Conservation (phyloP, 495 filamentous ascomycete species). For the Immersiella caudata region DNA sequence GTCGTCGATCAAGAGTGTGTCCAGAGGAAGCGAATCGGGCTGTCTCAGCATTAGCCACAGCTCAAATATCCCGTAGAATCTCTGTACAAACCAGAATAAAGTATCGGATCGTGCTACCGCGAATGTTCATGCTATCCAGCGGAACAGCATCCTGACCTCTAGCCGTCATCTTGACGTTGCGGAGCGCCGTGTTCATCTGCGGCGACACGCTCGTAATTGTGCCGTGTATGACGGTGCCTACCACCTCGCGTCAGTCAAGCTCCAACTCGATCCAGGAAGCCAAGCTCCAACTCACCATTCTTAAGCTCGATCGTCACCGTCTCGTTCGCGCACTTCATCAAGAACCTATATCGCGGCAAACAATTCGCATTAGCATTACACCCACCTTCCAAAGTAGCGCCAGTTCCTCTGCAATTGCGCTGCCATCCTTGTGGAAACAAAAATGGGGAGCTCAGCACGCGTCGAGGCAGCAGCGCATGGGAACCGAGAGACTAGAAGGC, state of each 20-base stretch:
- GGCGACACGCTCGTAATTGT: slow-evolving; percentile 94
- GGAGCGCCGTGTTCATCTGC: slow-evolving; percentile 94
- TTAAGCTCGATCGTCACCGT: slow-evolving; percentile 97
- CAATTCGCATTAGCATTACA: background rate
- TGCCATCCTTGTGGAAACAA: slow-evolving; percentile 30
- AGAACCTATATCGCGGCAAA: slow-evolving; percentile 62
- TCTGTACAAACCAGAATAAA: slow-evolving; percentile 49
- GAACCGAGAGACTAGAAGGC: background rate
- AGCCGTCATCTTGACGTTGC: slow-evolving; percentile 91
- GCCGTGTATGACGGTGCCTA: slow-evolving; percentile 92
- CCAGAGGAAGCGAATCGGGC: slow-evolving; percentile 89
- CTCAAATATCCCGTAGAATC: slow-evolving; percentile 53
- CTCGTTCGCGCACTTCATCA: slow-evolving; percentile 99
- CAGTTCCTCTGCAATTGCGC: slow-evolving; percentile 9
- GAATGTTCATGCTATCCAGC: slow-evolving; percentile 94
- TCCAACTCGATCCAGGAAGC: background rate
- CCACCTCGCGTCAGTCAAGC: background rate
- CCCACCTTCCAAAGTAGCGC: background rate
- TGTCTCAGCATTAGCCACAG: background rate
- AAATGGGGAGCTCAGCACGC: slow-evolving; percentile 40
- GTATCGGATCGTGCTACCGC: slow-evolving; percentile 90
- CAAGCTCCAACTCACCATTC: slow-evolving; percentile 62
- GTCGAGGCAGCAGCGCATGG: slow-evolving; percentile 10
- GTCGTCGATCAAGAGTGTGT: slow-evolving; percentile 93
- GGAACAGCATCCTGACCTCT: slow-evolving; percentile 82